Evolutionary conservation across 805 yeast species (phyloP).

Genomic region (Candida pseudofarinosa): DNA sequence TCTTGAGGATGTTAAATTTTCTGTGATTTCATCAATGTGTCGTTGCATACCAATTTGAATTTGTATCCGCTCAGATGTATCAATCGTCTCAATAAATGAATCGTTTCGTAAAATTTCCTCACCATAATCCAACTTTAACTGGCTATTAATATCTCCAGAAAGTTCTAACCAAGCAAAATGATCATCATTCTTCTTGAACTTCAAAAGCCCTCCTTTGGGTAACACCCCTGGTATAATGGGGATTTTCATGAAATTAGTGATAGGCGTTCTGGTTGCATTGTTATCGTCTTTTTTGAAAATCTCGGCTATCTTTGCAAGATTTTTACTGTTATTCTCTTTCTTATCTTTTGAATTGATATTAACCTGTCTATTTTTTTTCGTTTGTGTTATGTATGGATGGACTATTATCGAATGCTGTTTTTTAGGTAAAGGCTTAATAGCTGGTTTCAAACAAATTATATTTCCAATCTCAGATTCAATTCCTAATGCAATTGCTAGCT

Average conservation of each 20-base stretch:
- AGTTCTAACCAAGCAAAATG: slow-evolving; percentile 35
- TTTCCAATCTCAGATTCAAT: slow-evolving; percentile 48
- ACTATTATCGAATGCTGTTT: slow-evolving; percentile 41
- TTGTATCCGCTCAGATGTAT: slow-evolving; percentile 4
- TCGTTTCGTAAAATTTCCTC: slow-evolving; percentile 43
- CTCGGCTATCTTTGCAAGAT: slow-evolving; percentile 16
- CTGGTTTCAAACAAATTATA: slow-evolving; percentile 48
- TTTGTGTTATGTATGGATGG: slow-evolving; percentile 52
- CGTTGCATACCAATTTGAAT: slow-evolving; percentile 57
- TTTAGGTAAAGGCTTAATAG: slow-evolving; percentile 31
- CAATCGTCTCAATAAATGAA: slow-evolving; percentile 30
- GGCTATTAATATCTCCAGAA: slow-evolving; percentile 14
- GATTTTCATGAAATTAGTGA: slow-evolving; percentile 50
- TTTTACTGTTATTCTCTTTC: slow-evolving; percentile 20
- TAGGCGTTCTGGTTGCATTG: slow-evolving; percentile 26
- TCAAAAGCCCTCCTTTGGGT: slow-evolving; percentile 59
- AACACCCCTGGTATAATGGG: slow-evolving; percentile 46
- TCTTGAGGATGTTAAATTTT: slow-evolving; percentile 38
- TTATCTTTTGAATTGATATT: slow-evolving; percentile 25
- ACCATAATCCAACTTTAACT: slow-evolving; percentile 45
- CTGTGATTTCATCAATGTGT: slow-evolving; percentile 35
- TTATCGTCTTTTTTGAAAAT: slow-evolving; percentile 13
- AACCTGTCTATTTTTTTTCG: slow-evolving; percentile 27
- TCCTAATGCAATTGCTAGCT: slow-evolving; percentile 55
- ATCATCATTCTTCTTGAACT: slow-evolving; percentile 45